Evolutionary conservation across 805 yeast species (phyloP), one percentile per base, ranked within the genome.

Genomic region (Candida easanensis): DNA sequence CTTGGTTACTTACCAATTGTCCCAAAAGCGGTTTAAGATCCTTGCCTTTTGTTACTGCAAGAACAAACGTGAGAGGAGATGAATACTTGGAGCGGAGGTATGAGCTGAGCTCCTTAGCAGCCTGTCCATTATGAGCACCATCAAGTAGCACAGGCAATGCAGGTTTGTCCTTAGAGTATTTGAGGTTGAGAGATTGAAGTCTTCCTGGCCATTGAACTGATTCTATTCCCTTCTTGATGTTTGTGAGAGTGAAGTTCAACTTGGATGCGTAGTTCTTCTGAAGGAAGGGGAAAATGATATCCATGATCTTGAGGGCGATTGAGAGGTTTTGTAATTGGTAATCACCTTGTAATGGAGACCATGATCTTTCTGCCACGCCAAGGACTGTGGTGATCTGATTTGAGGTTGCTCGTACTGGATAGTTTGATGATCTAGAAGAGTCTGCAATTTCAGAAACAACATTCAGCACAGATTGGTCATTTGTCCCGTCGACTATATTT

Each of bases 41-140:
- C 57, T 93, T 85, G 0, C 95, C 93, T 33, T 71, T 65, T 1
- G 97, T 86, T 32, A 89, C 74, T 0, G 88, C 96, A 33, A 88
- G 62, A 0, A 91, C 70, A 61, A 83, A 88, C 0, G 50, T 74
- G 64, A 48, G 48, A 2, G 56, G 51, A 5, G 69, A 61, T 2
- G 89, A 62, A 57, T 70, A 88, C 31, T 70, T 70, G 0, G 74
- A 20, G 5, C n/a, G 26, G 11, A 49, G 42, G 27, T 41, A 44
- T 10, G 19, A 6, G 13, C 45, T 75, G 23, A 93, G 66, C 54
- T 84, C 88, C n/a, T 65, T 63, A 0, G 97, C 93, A 0, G 97
- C 96, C 46, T 82, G 79, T 5, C 79, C 80, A 59, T 93, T 93
- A 61, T 93, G 98, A 0, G 98, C 97, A 3, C 98, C 98, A 64